phyloP scores from a whole-genome alignment of 441 rosid species.

The Kokia cookei region DNA sequence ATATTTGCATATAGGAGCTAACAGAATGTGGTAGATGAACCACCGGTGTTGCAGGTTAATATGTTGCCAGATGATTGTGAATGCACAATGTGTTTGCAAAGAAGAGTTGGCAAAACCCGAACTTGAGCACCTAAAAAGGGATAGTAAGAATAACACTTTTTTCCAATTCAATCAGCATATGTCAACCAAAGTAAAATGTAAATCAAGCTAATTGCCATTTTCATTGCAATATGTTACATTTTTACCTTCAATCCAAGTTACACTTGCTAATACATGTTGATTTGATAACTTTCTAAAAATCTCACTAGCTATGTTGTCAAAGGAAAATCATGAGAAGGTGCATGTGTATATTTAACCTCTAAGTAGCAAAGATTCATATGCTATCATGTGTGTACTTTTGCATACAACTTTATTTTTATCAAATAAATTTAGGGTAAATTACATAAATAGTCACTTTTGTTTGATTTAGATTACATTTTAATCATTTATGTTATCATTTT shows the following conservation, averaged over 20 bases:
- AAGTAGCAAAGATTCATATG: slow-evolving; percentile 88
- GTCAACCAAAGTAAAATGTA: no score
- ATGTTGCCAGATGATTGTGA: no score
- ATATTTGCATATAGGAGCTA: no score
- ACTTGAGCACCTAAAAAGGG: slow-evolving; percentile 61
- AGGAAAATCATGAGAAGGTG: not conserved
- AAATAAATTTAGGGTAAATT: no score
- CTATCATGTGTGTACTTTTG: slow-evolving; percentile 15
- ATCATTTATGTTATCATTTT: no score
- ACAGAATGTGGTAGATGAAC: no score
- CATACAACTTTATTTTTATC: no score
- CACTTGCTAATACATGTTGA: not conserved
- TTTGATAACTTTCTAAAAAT: not conserved
- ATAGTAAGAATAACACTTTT: not conserved
- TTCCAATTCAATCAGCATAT: not conserved
- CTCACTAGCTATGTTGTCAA: not conserved
- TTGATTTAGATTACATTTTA: no score
- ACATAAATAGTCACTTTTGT: no score
- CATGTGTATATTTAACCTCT: slow-evolving; percentile 48
- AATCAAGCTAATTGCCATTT: not conserved
- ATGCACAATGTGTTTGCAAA: no score
- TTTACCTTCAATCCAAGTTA: not conserved
- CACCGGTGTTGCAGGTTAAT: no score
- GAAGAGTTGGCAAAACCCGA: not conserved
- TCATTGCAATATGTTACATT: not conserved